Evolutionary conservation across 192 early-diverging fungal species (phyloP).

Genomic region (Backusella parvicylindrica): DNA sequence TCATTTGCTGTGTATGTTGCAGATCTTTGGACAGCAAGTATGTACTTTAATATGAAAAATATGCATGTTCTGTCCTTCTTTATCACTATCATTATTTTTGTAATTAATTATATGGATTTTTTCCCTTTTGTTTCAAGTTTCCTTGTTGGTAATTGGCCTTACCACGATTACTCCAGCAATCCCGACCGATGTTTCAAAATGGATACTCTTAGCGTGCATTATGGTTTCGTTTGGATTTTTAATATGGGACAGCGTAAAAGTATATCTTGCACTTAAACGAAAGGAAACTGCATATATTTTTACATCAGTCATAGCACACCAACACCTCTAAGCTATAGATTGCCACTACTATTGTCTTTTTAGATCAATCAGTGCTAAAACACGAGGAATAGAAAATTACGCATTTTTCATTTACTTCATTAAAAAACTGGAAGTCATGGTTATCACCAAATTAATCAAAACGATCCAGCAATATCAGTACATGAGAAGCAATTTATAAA

Average conservation of each 20-base stretch:
- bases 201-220: constrained; percentile 58
- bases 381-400: constrained; percentile 57
- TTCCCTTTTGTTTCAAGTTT: background rate
- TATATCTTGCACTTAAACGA: constrained; percentile 53
- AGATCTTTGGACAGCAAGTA: background rate
- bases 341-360: constrained; percentile 86
- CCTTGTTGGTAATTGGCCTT: background rate
- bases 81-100: background rate
- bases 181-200: constrained; percentile 27
- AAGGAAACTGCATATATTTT: constrained; percentile 74
- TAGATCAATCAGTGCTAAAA: constrained; percentile 62
- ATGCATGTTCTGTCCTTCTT: too few relatives aligned
- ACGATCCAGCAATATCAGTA: background rate
- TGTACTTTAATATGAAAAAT: background rate
- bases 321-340: constrained; percentile 68
- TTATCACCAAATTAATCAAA: background rate
- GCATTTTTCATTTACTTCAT: constrained; percentile 86
- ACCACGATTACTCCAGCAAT: background rate
- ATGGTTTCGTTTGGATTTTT: constrained; percentile 65
- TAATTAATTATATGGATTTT: background rate
- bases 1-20: background rate
- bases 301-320: constrained; percentile 68
- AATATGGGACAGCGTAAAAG: constrained; percentile 65
- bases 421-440: constrained; percentile 74
- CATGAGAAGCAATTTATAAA: background rate